Evolutionary conservation across 495 filamentous ascomycete species (phyloP), one percentile per base, ranked within the genome.

Genomic region (Poronia punctata): DNA sequence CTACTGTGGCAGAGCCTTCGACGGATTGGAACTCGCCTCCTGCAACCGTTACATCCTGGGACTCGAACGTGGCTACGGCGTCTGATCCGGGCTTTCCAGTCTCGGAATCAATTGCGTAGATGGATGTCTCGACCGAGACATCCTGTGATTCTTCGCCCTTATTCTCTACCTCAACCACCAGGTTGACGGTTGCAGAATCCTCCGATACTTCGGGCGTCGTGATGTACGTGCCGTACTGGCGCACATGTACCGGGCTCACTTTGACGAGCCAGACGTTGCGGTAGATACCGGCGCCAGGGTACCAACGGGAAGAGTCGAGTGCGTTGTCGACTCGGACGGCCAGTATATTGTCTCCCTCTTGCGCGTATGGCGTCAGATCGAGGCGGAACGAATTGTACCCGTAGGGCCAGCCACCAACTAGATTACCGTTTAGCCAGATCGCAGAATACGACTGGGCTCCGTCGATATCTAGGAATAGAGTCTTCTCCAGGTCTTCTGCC

Each of bases 341-440:
- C 4, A 72, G 38, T 11, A 54, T 30, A 38, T 74, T 71, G 24
- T 58, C 55, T 5, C 60, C 67, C 7, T 37, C 29, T 27, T 60
- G 59, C 5, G 62, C 39, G 24, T 66, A 68, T 9, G 54, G 61
- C 0, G 69, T 74, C n/a, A 74, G 54, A 39, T 72, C 66, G 7
- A 74, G 46, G 0, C 69, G 66, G 40, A 66, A 74, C 8, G 65
- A 70, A 22, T 59, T 61, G 31, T 72, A 74, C 0, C 65, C 68
- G 34, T 63, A 72, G 1, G 71, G 71, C 70, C 68, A 74, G 4
- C 70, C 68, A 20, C 68, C 70, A 3, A 70, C 53, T 15, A 72
- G 35, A 23, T 64, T 46, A 0, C 64, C 69, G 45, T 74, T 74
- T 5, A 74, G 50, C 66, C 66, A 74, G 7, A 72, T 62, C 1